A percentile compares a stretch with the other conserved stretches of the same genome.
Conservation (phyloP, 768 basidiomycete genomes). For the Exidia glandulosa region DNA sequence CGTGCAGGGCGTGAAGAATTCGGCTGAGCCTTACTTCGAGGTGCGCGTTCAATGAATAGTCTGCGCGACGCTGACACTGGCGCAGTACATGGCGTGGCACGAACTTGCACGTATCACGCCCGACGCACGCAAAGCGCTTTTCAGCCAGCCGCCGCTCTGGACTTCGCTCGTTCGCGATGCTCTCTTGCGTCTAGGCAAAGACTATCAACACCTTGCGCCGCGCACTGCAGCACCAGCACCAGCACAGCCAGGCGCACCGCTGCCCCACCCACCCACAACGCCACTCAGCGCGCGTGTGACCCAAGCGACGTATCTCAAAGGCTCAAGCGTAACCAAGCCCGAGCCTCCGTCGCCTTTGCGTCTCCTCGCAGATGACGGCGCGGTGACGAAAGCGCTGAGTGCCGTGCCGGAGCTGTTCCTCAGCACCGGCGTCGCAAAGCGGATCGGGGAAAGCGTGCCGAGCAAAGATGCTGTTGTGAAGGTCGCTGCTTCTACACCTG, state of each 20-base stretch:
- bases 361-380: conserved; percentile 44
- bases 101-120: conserved; percentile 41
- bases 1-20: background rate
- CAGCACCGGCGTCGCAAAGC: conserved; percentile 18
- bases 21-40: background rate
- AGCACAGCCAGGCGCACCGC: conserved; percentile 14
- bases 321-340: too few relatives aligned
- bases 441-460: background rate
- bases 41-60: background rate
- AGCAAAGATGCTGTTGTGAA: too few relatives aligned
- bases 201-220: conserved; percentile 56
- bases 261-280: conserved; percentile 12
- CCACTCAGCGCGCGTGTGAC: conserved; percentile 17
- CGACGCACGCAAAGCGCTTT: conserved; percentile 42
- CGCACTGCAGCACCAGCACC: conserved; percentile 17
- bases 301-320: too few relatives aligned
- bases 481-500: background rate
- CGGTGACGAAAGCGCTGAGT: conserved; percentile 26
- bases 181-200: conserved; percentile 49
- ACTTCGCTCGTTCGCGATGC: conserved; percentile 43
- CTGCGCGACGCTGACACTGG: conserved; percentile 14
- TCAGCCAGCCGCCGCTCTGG: conserved; percentile 63
- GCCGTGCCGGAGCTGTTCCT: conserved; percentile 39
- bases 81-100: conserved; percentile 46
- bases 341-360: too few relatives aligned